phyloP scores from a whole-genome alignment of 139 green algal species.

The Eudorina sp. region DNA sequence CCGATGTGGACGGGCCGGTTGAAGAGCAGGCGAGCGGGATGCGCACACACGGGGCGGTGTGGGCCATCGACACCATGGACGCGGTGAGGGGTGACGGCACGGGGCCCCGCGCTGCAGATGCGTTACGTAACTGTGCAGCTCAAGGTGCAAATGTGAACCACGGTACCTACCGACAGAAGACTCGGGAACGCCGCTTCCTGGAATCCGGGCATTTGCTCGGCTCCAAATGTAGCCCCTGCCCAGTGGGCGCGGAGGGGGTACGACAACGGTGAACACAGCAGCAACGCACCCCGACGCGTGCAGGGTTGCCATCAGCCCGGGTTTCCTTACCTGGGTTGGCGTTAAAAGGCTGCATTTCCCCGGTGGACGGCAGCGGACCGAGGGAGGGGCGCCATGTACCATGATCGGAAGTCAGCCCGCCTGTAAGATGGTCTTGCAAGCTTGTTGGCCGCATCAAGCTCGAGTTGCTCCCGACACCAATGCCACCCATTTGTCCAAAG shows the following conservation, averaged over 20 bases:
- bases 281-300: too few relatives aligned
- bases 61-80: too few relatives aligned
- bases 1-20: too few relatives aligned
- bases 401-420: not conserved
- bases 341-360: not conserved
- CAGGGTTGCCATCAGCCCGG: not conserved
- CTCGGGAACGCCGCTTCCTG: not conserved
- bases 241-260: too few relatives aligned
- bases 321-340: not conserved
- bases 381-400: constrained; percentile 9
- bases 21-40: too few relatives aligned
- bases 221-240: not conserved
- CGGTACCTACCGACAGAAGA: too few relatives aligned
- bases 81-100: too few relatives aligned
- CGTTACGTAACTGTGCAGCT: too few relatives aligned
- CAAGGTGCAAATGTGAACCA: too few relatives aligned
- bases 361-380: not conserved
- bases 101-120: too few relatives aligned
- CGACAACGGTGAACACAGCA: not conserved
- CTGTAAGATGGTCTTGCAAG: constrained; percentile 22
- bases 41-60: too few relatives aligned
- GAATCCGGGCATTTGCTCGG: not conserved
- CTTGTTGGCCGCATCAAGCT: constrained; percentile 11
- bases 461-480: not conserved
- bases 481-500: not conserved